A percentile compares a stretch with the other conserved stretches of the same genome.
phyloP scores from a whole-genome alignment of 805 yeast species.

The Torulaspora franciscae region DNA sequence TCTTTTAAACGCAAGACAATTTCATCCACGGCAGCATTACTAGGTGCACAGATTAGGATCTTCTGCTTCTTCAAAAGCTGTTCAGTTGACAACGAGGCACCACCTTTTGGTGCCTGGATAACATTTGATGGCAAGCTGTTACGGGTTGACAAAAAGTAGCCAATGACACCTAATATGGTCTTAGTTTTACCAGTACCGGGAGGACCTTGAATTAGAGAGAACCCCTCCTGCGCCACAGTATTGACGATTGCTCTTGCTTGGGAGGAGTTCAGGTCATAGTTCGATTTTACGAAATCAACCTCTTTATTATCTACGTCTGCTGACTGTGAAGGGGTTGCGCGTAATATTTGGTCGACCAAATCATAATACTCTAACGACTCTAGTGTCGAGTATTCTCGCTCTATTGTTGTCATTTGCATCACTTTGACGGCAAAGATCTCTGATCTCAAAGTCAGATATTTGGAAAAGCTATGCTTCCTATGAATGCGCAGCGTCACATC shows the following conservation, averaged over 20 bases:
- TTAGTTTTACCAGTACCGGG: conserved; percentile 99
- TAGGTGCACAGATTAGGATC: conserved; percentile 91
- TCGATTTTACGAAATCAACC: conserved; percentile 40
- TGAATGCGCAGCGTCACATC: conserved; percentile 72
- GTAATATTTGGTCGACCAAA: conserved; percentile 57
- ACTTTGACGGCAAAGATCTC: conserved; percentile 65
- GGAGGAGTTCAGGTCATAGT: conserved; percentile 69
- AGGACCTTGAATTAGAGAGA: conserved; percentile 93
- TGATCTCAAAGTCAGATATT: conserved; percentile 56
- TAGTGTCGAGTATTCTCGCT: conserved; percentile 84
- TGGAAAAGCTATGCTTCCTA: conserved; percentile 43
- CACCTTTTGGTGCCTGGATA: conserved; percentile 34
- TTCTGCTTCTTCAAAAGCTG: conserved; percentile 42
- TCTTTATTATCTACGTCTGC: conserved; percentile 33
- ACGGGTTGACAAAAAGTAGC: conserved; percentile 54
- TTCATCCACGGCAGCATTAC: conserved; percentile 98
- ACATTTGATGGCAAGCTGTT: conserved; percentile 27
- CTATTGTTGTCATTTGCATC: conserved; percentile 85
- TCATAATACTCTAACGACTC: conserved; percentile 81
- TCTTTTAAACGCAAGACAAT: conserved; percentile 72
- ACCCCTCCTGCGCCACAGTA: conserved; percentile 63
- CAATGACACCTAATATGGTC: conserved; percentile 88
- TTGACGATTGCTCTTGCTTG: conserved; percentile 88
- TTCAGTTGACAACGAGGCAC: conserved; percentile 19
- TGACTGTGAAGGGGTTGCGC: conserved; percentile 51